Conservation (phyloP, 2,329 filamentous ascomycete species). For the Macrophomina tecta region DNA sequence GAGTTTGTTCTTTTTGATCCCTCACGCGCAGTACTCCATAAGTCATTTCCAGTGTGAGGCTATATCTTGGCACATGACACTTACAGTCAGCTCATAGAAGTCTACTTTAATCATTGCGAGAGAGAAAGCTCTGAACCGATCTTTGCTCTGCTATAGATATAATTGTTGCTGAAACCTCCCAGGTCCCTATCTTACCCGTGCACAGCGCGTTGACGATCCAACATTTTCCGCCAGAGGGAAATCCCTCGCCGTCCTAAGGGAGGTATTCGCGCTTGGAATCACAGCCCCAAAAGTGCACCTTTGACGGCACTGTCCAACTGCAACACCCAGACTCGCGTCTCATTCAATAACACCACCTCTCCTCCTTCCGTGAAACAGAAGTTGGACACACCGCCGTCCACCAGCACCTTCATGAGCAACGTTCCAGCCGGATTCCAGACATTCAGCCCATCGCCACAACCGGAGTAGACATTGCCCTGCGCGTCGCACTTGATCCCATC, state of each 20-base stretch:
- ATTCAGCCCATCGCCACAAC: conserved; percentile 57
- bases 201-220: not conserved
- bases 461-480: conserved; percentile 61
- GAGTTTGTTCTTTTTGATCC: too few species aligned
- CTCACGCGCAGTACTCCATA: too few species aligned
- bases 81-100: too few species aligned
- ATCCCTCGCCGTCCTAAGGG: too few species aligned
- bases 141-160: too few species aligned
- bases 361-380: conserved; percentile 56
- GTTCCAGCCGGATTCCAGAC: conserved; percentile 54
- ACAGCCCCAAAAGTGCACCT: not conserved
- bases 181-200: too few species aligned
- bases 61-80: too few species aligned
- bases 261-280: too few species aligned
- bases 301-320: conserved; percentile 24
- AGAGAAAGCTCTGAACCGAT: too few species aligned
- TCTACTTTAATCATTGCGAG: too few species aligned
- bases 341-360: conserved; percentile 55
- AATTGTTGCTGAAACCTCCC: too few species aligned
- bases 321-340: conserved; percentile 36
- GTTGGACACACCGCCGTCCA: conserved; percentile 50
- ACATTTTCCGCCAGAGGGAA: not conserved
- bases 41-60: too few species aligned
- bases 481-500: conserved; percentile 58
- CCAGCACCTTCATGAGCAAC: conserved; percentile 45